Base-by-base conservation (phyloP, 495 filamentous ascomycete species). In the Monascus purpureus region DNA sequence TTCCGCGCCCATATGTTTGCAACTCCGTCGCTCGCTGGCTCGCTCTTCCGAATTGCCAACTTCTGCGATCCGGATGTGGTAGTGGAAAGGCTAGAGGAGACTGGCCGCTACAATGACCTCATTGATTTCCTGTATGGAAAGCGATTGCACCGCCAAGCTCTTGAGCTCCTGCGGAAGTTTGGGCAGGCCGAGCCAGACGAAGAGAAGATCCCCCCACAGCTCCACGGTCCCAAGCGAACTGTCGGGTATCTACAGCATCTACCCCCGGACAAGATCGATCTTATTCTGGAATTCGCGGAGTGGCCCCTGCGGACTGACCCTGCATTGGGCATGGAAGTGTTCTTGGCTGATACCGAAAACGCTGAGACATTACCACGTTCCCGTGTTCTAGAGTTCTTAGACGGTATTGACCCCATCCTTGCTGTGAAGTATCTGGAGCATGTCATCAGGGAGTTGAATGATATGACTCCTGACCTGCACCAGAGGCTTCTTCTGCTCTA, bases 101-200 rank as follows among this genome's bases (percentile, higher is more conserved):
- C 76, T 31, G 79, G 81, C 25, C 80, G 86, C 28, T 93, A 93
- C 52, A 84, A 79, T 33, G 90, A 96, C 49, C 61, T 99, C 0
- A 88, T 99, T 17, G 87, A 99, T 45, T 99, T 99, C 50, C 76
- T 94, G 38, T 83, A 90, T 41, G 88, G 90, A 33, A 96, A 96
- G 61, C 87, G 78, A 49, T 69, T 95, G 8, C 90, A 99, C 50
- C 74, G 77, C 12, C 75, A 88, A 39, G 90, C 92, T 0, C 62
- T 99, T 15, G 80, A 85, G 31, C 55, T 96, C 18, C 64, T 99
- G 12, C 63, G 71, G 31, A 78, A 75, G 28, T 96, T 96, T 50
- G 90, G 92, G 8, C 70, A 79, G 35, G 69, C 70, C 6, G 70
- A 83, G 7, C 63, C 74, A 11, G 26, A 42, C 2, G 38, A 37